Evolutionary conservation across 805 yeast genomes (phyloP), one percentile per base, ranked within the genome.

Genomic region (Yamadazyma scolyti): DNA sequence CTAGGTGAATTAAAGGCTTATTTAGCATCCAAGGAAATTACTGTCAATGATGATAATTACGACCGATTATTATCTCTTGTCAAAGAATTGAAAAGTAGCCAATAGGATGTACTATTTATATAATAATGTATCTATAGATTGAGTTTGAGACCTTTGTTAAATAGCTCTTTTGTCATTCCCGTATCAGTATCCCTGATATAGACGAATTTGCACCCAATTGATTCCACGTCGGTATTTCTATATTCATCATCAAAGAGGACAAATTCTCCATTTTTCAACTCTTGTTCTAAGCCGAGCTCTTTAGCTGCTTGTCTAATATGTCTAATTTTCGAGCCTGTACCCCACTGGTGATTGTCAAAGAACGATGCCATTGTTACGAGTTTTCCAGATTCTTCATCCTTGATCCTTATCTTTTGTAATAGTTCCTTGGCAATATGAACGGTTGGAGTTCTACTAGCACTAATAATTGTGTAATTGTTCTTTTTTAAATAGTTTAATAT

Each of bases 381-480:
- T n/a, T n/a, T n/a, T n/a, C n/a, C n/a, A n/a, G n/a, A n/a, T n/a
- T n/a, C n/a, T 25, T 58, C 61, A n/a, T 65, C 71, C 25, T 71
- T 70, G 1, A 86, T 56, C 21, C 69, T 64, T 20, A 82, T 65
- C 34, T 68, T 52, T 6, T 68, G 61, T 31, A 86, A 56, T 48
- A 87, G 54, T 32, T 76, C 73, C 40, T 66, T 65, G 2, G 96
- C 96, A n/a, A 82, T 61, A n/a, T 71, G 65, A 0, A 95, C 95
- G 1, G 86, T 75, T 38, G 75, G 74, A 0, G 96, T 87, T 43
- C 95, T 65, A 16, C 90, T 80, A 0, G 96, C 96, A 3, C 81
- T 77, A 17, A 81, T 69, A 1, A 84, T 68, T 20, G 52, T 56
- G 6, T 79, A 77, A 2, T 58, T 55, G 12, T 74, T 57, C 1